phyloP scores from a whole-genome alignment of 345 rosid species.

The Hypericum perforatum region DNA sequence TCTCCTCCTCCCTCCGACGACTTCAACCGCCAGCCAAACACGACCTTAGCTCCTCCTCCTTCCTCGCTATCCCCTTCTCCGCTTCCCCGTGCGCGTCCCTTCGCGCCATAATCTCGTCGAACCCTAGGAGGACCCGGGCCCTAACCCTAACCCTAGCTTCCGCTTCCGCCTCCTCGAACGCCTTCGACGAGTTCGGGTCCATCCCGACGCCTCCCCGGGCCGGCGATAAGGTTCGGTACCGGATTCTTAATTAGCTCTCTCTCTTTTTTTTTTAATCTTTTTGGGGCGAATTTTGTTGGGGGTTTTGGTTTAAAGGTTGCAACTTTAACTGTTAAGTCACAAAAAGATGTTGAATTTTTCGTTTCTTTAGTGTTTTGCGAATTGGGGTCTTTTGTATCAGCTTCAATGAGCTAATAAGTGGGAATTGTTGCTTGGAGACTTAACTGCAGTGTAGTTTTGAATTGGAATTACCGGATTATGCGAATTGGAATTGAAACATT shows the following conservation, averaged over 20 bases:
- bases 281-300: neutral
- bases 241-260: neutral
- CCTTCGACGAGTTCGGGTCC: constrained; percentile 33
- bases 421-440: too few species aligned
- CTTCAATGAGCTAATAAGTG: too few species aligned
- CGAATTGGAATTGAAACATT: too few species aligned
- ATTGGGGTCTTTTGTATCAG: too few species aligned
- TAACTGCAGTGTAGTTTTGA: too few species aligned
- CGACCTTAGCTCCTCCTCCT: neutral
- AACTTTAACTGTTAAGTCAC: too few species aligned
- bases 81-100: constrained; percentile 4
- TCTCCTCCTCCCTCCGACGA: neutral
- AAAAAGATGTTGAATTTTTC: too few species aligned
- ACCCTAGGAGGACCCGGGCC: constrained; percentile 21
- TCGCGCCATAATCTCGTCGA: constrained; percentile 1
- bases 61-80: constrained; percentile 7
- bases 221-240: constrained; percentile 32
- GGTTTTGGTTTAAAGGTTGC: neutral
- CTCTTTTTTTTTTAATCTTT: neutral
- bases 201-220: constrained; percentile 19
- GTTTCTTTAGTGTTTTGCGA: too few species aligned
- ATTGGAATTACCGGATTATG: too few species aligned
- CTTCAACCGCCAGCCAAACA: neutral
- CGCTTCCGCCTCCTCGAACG: constrained; percentile 27
- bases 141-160: constrained; percentile 20